Evolutionary conservation across 345 rosid genomes (phyloP).

Genomic region (Lepidium aucheri): DNA sequence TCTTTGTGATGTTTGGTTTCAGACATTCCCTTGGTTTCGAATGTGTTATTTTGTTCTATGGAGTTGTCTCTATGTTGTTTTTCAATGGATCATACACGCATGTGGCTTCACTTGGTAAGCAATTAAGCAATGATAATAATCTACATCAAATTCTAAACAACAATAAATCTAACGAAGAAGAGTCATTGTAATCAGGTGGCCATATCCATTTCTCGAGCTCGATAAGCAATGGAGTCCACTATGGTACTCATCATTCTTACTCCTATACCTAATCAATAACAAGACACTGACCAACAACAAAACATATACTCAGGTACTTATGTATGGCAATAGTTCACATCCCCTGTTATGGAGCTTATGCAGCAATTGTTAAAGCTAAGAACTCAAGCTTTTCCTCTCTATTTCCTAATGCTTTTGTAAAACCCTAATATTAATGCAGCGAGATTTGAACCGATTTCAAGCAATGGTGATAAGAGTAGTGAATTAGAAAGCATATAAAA

Average conservation of each 20-base stretch:
- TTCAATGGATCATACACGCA: conserved; percentile 85
- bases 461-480: background rate
- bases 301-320: conserved; percentile 45
- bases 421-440: no score
- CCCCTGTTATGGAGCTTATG: conserved; percentile 67
- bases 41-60: conserved; percentile 67
- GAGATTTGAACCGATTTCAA: no score
- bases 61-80: conserved; percentile 67
- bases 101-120: conserved; percentile 70
- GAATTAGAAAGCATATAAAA: background rate
- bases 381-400: conserved; percentile 28
- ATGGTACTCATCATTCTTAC: conserved; percentile 33
- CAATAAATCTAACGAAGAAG: background rate
- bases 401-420: conserved; percentile 44
- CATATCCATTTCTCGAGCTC: conserved; percentile 78
- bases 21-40: conserved; percentile 84
- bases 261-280: background rate
- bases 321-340: conserved; percentile 47
- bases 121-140: no score
- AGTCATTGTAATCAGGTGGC: conserved; percentile 55
- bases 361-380: conserved; percentile 48
- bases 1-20: conserved; percentile 11
- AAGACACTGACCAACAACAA: background rate
- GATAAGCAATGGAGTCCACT: conserved; percentile 59
- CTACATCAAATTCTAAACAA: background rate